phyloP scores from a whole-genome alignment of 768 basidiomycete genomes.

The Paxillus ammoniavirescens region DNA sequence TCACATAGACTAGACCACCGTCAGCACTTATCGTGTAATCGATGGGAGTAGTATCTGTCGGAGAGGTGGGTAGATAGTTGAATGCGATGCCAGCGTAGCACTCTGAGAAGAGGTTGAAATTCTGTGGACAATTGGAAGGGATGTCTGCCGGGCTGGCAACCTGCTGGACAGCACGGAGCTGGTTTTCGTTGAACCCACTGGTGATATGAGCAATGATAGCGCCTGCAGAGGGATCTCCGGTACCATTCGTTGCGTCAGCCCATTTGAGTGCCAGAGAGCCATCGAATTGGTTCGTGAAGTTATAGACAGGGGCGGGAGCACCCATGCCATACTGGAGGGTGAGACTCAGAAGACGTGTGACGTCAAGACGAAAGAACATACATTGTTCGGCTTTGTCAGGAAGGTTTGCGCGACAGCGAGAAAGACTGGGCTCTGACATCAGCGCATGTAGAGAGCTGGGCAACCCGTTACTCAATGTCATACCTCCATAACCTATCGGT shows the following conservation, averaged over 20 bases:
- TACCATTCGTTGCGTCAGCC: slow-evolving; percentile 64
- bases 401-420: slow-evolving; percentile 64
- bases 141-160: slow-evolving; percentile 50
- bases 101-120: slow-evolving; percentile 66
- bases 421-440: slow-evolving; percentile 38
- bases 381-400: slow-evolving; percentile 56
- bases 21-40: slow-evolving; percentile 75
- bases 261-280: slow-evolving; percentile 56
- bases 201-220: slow-evolving; percentile 64
- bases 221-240: slow-evolving; percentile 50
- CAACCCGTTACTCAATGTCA: background rate
- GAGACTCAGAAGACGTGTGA: background rate
- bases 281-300: slow-evolving; percentile 50
- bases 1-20: slow-evolving; percentile 58
- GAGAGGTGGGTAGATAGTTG: slow-evolving; percentile 47
- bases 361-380: slow-evolving; percentile 28
- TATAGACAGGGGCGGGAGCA: slow-evolving; percentile 45
- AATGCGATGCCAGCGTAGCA: slow-evolving; percentile 72
- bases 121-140: slow-evolving; percentile 60
- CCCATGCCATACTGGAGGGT: slow-evolving; percentile 60
- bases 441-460: background rate
- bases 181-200: slow-evolving; percentile 44
- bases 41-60: slow-evolving; percentile 34
- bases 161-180: slow-evolving; percentile 49
- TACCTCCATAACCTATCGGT: slow-evolving; percentile 59